A percentile compares a stretch with the other conserved stretches of the same genome.
These are phyloP conservation scores for Coemansia sp. DNA, from an alignment of 192 early-diverging fungal genomes.

Conservation along the genomic window DNA sequence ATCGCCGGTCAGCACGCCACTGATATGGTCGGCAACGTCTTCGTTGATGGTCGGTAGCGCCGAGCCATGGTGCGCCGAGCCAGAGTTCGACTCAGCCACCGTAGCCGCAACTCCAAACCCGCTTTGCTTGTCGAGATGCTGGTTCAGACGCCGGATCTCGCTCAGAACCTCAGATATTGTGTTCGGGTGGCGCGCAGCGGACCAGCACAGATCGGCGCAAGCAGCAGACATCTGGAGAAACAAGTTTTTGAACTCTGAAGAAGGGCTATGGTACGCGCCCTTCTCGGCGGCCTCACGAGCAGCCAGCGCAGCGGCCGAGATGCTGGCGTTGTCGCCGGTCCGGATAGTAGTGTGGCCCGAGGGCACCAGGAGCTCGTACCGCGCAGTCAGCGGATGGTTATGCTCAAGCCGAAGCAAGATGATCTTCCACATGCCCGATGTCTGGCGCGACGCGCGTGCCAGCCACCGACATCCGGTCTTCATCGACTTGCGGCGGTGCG, in stretches of 20 bases:
- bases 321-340: constrained; percentile 45
- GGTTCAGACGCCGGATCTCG: constrained; percentile 50
- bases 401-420: constrained; percentile 55
- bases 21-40: constrained; percentile 6
- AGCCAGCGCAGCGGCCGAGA: constrained; percentile 35
- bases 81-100: background rate
- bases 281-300: constrained; percentile 31
- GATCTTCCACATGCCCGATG: constrained; percentile 55
- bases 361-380: constrained; percentile 30
- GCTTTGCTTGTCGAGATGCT: constrained; percentile 37
- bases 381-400: constrained; percentile 50
- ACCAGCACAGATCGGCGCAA: constrained; percentile 53
- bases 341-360: constrained; percentile 7
- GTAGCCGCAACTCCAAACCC: background rate
- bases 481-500: constrained; percentile 56
- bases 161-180: constrained; percentile 46
- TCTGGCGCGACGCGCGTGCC: constrained; percentile 52
- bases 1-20: background rate
- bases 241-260: constrained; percentile 47
- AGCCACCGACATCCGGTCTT: constrained; percentile 57
- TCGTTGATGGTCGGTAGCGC: constrained; percentile 28
- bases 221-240: constrained; percentile 49
- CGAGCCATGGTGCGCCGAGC: constrained; percentile 1
- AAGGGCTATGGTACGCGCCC: constrained; percentile 35
- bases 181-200: constrained; percentile 48